These are phyloP conservation scores for Sclerotinia minor DNA, from an alignment of 2,329 filamentous ascomycete species.

Conservation along the genomic window DNA sequence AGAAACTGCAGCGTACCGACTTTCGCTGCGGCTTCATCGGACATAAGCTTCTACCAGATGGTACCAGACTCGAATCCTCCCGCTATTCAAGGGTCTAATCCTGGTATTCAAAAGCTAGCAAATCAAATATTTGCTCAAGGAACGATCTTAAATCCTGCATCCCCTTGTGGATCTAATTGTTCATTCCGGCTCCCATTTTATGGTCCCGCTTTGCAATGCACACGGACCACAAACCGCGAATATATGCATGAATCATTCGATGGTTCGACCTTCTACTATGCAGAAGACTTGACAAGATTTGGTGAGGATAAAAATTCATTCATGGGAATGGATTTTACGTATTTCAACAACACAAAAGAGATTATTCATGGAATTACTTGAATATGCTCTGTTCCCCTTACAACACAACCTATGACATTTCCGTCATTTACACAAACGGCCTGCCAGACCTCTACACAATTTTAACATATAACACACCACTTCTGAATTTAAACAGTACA, in stretches of 20 bases:
- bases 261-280: neutral
- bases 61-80: neutral
- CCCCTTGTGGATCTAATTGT: neutral
- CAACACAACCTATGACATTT: slow-evolving; percentile 8
- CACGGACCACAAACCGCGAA: neutral
- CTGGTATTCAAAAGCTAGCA: slow-evolving; percentile 2
- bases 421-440: neutral
- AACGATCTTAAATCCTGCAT: neutral
- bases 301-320: neutral
- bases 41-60: slow-evolving; percentile 8
- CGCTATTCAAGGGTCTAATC: neutral
- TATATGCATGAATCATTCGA: neutral
- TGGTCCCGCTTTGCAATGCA: slow-evolving; percentile 4
- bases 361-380: neutral
- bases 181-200: neutral
- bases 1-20: neutral
- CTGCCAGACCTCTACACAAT: neutral
- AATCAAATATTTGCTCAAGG: slow-evolving; percentile 12
- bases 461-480: neutral
- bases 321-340: neutral
- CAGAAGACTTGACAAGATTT: neutral
- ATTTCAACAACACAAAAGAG: neutral
- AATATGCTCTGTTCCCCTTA: neutral
- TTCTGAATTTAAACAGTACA: neutral
- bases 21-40: neutral